Evolutionary conservation across 2,329 filamentous ascomycete species (phyloP).

Genomic region (Claviceps humidiphila): DNA sequence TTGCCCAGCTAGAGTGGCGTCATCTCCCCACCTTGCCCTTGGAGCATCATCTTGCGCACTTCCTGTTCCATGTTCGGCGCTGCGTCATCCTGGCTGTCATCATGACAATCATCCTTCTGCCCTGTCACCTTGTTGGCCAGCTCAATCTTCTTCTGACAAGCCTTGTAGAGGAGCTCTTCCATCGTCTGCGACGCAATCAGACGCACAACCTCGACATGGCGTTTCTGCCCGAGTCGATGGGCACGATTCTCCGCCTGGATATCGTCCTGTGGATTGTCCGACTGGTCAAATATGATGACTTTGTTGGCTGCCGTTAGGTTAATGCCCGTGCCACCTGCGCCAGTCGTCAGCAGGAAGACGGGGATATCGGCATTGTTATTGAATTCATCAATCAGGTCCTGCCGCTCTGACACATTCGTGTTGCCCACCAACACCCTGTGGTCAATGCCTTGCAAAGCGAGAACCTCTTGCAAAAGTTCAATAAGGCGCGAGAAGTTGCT

Average conservation of each 20-base stretch:
- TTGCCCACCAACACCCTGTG: slow-evolving; percentile 80
- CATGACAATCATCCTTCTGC: slow-evolving; percentile 18
- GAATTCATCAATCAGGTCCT: slow-evolving; percentile 81
- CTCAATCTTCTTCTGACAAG: slow-evolving; percentile 86
- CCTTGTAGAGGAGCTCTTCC: slow-evolving; percentile 83
- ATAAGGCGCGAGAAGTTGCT: slow-evolving; percentile 87
- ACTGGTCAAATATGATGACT: slow-evolving; percentile 91
- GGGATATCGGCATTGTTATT: slow-evolving; percentile 63
- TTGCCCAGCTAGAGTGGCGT: slow-evolving; percentile 23
- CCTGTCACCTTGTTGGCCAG: slow-evolving; percentile 54
- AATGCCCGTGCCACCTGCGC: slow-evolving; percentile 91
- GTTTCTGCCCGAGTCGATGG: slow-evolving; percentile 82
- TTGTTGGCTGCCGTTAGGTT: slow-evolving; percentile 94
- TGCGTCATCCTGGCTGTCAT: slow-evolving; percentile 15
- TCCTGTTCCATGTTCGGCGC: slow-evolving; percentile 28
- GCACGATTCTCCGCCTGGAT: slow-evolving; percentile 97
- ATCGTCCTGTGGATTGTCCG: slow-evolving; percentile 97
- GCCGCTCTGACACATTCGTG: slow-evolving; percentile 70
- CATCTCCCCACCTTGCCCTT: slow-evolving; percentile 18
- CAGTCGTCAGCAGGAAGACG: slow-evolving; percentile 86
- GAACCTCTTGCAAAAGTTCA: slow-evolving; percentile 74
- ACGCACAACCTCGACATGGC: slow-evolving; percentile 80
- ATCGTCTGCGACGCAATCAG: slow-evolving; percentile 72
- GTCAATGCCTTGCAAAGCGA: slow-evolving; percentile 57
- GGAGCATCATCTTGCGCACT: slow-evolving; percentile 29